Percentiles rank a stretch among this genome's conserved stretches.
Evolutionary conservation across 345 rosid genomes (phyloP).

Genomic region (Hirschfeldia incana): DNA sequence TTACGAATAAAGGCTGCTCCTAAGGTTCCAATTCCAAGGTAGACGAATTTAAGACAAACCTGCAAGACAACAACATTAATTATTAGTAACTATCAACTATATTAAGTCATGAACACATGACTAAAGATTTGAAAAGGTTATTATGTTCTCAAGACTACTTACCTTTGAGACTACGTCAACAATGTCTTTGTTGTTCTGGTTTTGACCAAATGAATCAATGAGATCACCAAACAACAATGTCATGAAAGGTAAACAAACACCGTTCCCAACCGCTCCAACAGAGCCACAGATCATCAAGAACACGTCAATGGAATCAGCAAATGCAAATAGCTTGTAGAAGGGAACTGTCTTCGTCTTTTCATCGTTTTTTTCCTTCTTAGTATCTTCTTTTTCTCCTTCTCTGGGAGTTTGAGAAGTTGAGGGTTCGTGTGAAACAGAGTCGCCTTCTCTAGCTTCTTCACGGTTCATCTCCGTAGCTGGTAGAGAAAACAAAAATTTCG

Average conservation of each 20-base stretch:
- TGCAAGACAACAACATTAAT: conserved; percentile 20
- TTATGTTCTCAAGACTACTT: background rate
- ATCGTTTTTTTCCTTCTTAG: conserved; percentile 7
- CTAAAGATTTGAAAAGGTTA: background rate
- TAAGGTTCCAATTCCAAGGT: conserved; percentile 66
- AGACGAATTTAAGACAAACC: conserved; percentile 73
- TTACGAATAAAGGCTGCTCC: conserved; percentile 75
- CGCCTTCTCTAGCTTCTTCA: conserved; percentile 28
- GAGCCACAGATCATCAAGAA: conserved; percentile 65
- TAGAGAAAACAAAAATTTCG: background rate
- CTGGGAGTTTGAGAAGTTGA: conserved; percentile 46
- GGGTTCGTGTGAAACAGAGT: conserved; percentile 40
- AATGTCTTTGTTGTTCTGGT: conserved; percentile 48
- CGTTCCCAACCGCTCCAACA: conserved; percentile 69
- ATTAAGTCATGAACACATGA: background rate
- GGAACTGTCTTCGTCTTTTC: conserved; percentile 50
- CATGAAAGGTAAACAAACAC: conserved; percentile 64
- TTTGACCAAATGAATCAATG: conserved; percentile 57
- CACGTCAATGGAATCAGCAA: conserved; percentile 60
- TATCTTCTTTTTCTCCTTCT: conserved; percentile 34
- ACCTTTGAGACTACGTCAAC: conserved; percentile 65
- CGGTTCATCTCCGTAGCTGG: conserved; percentile 28
- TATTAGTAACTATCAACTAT: conserved; percentile 2
- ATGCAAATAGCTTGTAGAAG: conserved; percentile 62
- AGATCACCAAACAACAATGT: conserved; percentile 65